Evolutionary conservation across 78 protist genomes (phyloP).

Genomic region (slime mould (Dictyostelium discoideum)): DNA sequence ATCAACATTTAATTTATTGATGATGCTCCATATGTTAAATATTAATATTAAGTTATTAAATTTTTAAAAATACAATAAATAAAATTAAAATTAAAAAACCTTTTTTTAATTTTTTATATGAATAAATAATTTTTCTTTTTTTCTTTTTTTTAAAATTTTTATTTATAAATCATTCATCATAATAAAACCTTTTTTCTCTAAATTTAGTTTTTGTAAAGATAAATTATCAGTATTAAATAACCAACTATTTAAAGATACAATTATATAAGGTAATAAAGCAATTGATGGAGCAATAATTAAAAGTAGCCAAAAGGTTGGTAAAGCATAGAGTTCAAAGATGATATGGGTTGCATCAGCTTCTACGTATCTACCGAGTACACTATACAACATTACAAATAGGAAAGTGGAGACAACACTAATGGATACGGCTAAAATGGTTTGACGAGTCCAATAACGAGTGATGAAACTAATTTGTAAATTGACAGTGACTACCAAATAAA

Average conservation of each 20-base stretch:
- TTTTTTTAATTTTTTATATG: too few relatives aligned
- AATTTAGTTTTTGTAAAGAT: not conserved
- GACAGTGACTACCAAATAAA: slow-evolving; percentile 41
- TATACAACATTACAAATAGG: slow-evolving; percentile 54
- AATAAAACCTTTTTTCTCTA: not conserved
- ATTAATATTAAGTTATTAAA: too few relatives aligned
- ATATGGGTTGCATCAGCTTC: slow-evolving; percentile 51
- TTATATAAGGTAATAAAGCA: slow-evolving; percentile 26
- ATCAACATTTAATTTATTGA: too few relatives aligned
- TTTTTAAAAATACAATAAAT: too few relatives aligned
- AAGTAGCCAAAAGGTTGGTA: slow-evolving; percentile 60
- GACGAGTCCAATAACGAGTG: slow-evolving; percentile 57
- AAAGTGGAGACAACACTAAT: slow-evolving; percentile 1
- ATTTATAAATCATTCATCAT: slow-evolving; percentile 7
- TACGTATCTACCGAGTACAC: slow-evolving; percentile 1
- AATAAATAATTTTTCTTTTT: too few relatives aligned
- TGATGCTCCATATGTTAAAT: too few relatives aligned
- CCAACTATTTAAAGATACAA: slow-evolving; percentile 52
- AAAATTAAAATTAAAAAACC: too few relatives aligned
- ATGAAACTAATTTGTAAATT: slow-evolving; percentile 52
- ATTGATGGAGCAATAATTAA: slow-evolving; percentile 41
- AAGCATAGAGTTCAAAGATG: slow-evolving; percentile 32
- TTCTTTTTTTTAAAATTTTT: too few relatives aligned
- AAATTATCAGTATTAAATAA: slow-evolving; percentile 11
- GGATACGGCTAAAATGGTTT: not conserved